Conservation (phyloP, 805 yeast species). For the Ogataea naganishii region DNA sequence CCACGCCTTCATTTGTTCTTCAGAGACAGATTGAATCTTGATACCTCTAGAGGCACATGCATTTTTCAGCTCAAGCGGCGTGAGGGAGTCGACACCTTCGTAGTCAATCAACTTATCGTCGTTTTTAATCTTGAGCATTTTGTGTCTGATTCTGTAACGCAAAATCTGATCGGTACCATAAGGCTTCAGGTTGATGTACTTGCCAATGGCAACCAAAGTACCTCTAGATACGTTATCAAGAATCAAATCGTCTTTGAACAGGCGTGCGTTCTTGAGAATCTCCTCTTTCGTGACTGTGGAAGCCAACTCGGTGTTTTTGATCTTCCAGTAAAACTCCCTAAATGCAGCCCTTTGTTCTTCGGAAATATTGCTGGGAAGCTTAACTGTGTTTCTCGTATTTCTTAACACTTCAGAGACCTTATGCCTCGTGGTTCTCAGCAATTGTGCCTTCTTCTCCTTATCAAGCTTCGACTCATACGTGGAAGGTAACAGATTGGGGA, state of each 20-base stretch:
- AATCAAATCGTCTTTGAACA: conserved; percentile 89
- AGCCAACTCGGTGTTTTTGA: conserved; percentile 46
- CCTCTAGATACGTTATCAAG: conserved; percentile 88
- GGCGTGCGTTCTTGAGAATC: conserved; percentile 69
- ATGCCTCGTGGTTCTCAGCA: conserved; percentile 50
- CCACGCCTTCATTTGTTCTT: conserved; percentile 70
- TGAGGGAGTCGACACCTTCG: conserved; percentile 81
- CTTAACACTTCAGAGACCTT: conserved; percentile 54
- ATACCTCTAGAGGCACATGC: conserved; percentile 95
- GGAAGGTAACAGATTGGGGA: conserved; percentile 90
- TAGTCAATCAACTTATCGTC: conserved; percentile 88
- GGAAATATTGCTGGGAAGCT: conserved; percentile 53
- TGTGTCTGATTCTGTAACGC: conserved; percentile 86
- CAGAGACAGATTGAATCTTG: conserved; percentile 66
- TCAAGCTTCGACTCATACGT: conserved; percentile 67
- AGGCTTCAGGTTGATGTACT: conserved; percentile 82
- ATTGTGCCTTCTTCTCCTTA: conserved; percentile 43
- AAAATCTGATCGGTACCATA: conserved; percentile 86
- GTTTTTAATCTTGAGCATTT: conserved; percentile 75
- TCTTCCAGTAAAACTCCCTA: conserved; percentile 63
- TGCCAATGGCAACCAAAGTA: conserved; percentile 86
- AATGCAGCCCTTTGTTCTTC: conserved; percentile 71
- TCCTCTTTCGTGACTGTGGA: conserved; percentile 55
- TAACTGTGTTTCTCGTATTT: conserved; percentile 66
- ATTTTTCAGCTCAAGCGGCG: conserved; percentile 73